Evolutionary conservation across 78 protist genomes (phyloP).

Genomic region (Goniomonas avonlea): DNA sequence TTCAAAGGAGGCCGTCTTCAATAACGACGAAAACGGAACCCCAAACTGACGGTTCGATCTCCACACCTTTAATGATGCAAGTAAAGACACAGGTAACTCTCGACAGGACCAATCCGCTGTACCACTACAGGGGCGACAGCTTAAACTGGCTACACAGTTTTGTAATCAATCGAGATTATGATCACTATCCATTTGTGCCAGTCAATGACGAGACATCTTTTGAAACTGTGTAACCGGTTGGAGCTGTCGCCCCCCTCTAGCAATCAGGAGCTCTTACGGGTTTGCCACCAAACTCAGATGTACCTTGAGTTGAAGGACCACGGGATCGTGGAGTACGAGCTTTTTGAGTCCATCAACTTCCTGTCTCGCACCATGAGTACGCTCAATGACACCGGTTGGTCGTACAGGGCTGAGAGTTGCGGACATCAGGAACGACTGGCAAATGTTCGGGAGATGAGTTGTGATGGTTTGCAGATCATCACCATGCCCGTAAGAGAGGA

Average conservation of each 20-base stretch:
- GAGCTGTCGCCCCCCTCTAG: no score
- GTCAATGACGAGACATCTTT: no score
- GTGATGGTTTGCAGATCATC: constrained; percentile 37
- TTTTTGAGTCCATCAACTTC: constrained; percentile 53
- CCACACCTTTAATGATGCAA: neutral
- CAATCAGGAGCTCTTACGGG: neutral
- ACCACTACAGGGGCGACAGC: no score
- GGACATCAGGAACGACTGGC: constrained; percentile 66
- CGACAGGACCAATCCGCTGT: no score
- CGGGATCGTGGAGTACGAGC: constrained; percentile 57
- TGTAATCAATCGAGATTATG: no score
- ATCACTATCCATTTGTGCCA: no score
- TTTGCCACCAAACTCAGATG: neutral
- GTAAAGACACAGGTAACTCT: neutral
- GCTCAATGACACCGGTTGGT: no score
- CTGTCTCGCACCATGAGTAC: no score
- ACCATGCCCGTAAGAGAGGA: constrained; percentile 67
- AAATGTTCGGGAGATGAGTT: neutral
- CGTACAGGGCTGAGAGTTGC: constrained; percentile 65
- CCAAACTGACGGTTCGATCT: no score
- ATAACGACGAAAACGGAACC: constrained; percentile 14
- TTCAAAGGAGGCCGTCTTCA: constrained; percentile 21
- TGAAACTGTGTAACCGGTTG: no score
- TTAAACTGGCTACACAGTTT: no score
- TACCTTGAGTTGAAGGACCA: constrained; percentile 31